These are phyloP conservation scores for Wallacemonas sp. DNA, from an alignment of 208 protist genomes.

Conservation along the genomic window DNA sequence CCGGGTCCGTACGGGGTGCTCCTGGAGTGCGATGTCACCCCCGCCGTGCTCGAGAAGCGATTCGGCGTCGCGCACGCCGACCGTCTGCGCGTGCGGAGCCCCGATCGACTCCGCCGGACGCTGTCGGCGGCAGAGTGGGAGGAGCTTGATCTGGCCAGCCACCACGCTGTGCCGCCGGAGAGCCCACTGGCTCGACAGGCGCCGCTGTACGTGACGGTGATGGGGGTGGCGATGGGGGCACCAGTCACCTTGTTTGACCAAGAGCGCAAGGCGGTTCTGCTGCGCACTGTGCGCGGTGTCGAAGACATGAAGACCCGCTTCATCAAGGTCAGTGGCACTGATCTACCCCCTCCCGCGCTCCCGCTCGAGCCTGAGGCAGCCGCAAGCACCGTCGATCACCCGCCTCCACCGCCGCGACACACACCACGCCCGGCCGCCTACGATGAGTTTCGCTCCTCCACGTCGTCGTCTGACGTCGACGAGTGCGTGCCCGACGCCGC, in stretches of 20 bases:
- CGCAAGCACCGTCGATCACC: no score
- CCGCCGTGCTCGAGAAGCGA: conserved; percentile 8
- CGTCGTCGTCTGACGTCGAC: neutral
- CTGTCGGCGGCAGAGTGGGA: neutral
- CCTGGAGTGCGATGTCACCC: conserved; percentile 31
- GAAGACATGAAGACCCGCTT: conserved; percentile 26
- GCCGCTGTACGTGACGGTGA: conserved; percentile 15
- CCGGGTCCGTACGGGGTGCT: conserved; percentile 33
- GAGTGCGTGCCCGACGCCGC: neutral
- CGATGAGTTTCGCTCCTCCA: conserved; percentile 7
- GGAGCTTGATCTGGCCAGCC: conserved; percentile 2
- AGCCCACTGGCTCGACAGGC: neutral
- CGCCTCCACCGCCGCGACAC: neutral
- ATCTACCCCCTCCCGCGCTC: conserved; percentile 14
- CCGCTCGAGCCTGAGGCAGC: conserved; percentile 8
- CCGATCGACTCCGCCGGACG: neutral
- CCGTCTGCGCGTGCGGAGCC: conserved; percentile 11
- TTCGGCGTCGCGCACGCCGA: conserved; percentile 56
- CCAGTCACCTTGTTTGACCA: conserved; percentile 44
- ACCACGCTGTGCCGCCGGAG: neutral
- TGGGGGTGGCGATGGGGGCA: conserved; percentile 38
- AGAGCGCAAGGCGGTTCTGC: conserved; percentile 18
- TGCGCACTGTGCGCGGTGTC: conserved; percentile 20
- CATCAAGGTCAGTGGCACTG: conserved; percentile 15
- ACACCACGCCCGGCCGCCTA: neutral